These are phyloP conservation scores for Phytophthora brassicae DNA, from an alignment of 352 stramenopile species.

Conservation along the genomic window DNA sequence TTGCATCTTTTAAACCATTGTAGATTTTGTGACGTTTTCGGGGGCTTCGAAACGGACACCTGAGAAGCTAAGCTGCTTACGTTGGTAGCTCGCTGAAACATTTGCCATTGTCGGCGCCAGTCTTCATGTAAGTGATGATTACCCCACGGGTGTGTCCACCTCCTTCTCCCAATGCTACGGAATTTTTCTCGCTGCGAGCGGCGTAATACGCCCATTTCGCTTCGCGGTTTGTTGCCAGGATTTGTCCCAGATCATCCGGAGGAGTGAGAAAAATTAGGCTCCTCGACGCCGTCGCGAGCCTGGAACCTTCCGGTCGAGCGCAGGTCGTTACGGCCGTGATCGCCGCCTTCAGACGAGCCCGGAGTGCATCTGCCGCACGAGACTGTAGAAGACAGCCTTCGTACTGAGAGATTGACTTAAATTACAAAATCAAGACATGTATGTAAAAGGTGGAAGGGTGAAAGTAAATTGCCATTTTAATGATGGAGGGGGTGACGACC, in stretches of 20 bases:
- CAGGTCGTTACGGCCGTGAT: constrained; percentile 17
- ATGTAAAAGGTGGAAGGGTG: too few species aligned
- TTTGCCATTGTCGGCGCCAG: too few species aligned
- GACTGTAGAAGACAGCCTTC: too few species aligned
- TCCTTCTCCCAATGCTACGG: too few species aligned
- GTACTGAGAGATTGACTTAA: too few species aligned
- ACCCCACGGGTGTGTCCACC: not conserved
- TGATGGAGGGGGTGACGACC: too few species aligned
- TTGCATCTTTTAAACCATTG: constrained; percentile 3
- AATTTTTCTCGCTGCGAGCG: constrained; percentile 1
- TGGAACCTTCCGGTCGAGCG: constrained; percentile 21
- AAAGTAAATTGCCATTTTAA: too few species aligned
- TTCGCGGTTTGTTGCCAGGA: constrained; percentile 4
- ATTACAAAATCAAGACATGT: too few species aligned
- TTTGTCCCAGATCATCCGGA: constrained; percentile 21
- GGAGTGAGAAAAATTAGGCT: constrained; percentile 22
- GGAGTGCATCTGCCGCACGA: too few species aligned
- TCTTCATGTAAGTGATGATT: too few species aligned
- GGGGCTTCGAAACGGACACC: constrained; percentile 23
- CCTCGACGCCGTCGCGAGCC: not conserved
- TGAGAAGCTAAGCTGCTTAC: too few species aligned
- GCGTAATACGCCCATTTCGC: constrained; percentile 4
- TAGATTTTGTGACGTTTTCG: not conserved
- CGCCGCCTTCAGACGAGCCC: constrained; percentile 12
- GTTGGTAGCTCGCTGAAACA: too few species aligned